Percentiles rank a stretch among this genome's conserved stretches.
Evolutionary conservation across 768 basidiomycete species (phyloP).

Genomic region (Tricholoma furcatifolium): DNA sequence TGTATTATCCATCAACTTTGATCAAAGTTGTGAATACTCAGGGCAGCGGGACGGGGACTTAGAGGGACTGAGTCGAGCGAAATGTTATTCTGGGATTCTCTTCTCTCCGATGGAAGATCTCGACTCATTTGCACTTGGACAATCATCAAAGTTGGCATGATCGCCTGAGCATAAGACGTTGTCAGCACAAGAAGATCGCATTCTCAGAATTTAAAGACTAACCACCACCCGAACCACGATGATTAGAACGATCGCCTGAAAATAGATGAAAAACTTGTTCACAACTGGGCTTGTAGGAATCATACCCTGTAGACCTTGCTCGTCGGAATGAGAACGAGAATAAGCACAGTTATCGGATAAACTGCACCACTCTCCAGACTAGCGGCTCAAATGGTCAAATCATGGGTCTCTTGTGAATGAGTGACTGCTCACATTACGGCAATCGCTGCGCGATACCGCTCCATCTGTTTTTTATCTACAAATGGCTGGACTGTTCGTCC

Average conservation of each 20-base stretch:
- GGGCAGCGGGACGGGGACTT: not conserved
- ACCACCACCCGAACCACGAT: slow-evolving; percentile 26
- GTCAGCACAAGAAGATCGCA: not conserved
- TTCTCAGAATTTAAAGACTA: slow-evolving; percentile 1
- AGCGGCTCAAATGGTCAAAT: not conserved
- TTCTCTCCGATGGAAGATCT: not conserved
- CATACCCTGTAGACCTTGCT: slow-evolving; percentile 7
- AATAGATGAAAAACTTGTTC: not conserved
- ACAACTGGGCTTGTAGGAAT: not conserved
- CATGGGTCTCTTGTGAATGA: not conserved
- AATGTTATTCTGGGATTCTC: not conserved
- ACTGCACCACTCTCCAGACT: slow-evolving; percentile 28
- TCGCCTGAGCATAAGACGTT: slow-evolving; percentile 18
- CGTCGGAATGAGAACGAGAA: slow-evolving; percentile 13
- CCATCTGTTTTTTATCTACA: slow-evolving; percentile 2
- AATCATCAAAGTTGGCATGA: slow-evolving; percentile 35
- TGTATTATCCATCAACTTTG: too few species aligned
- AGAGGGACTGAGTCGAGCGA: not conserved
- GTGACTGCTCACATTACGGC: slow-evolving; percentile 13
- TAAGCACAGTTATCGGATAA: slow-evolving; percentile 23
- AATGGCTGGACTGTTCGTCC: slow-evolving; percentile 9
- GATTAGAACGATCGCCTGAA: slow-evolving; percentile 15
- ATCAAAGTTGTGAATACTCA: too few species aligned
- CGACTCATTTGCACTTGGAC: slow-evolving; percentile 32
- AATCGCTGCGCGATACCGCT: slow-evolving; percentile 12